Base-by-base conservation (phyloP, 2,329 filamentous ascomycete genomes). In the Eutypa lata region DNA sequence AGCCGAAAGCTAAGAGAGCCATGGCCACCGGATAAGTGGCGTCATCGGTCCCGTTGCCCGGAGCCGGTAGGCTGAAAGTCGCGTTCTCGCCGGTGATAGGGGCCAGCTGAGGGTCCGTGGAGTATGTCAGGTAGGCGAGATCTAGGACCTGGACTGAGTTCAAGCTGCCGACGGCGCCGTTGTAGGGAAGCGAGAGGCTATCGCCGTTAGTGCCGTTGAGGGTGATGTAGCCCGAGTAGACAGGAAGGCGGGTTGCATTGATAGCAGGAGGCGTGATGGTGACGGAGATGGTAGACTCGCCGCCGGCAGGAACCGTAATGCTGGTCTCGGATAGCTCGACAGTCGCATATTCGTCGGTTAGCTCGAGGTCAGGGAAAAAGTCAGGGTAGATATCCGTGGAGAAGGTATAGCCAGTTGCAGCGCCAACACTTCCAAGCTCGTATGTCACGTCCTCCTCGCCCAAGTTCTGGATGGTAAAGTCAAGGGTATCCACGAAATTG, bases 401-500 rank as follows among this genome's bases (percentile, higher is more conserved):
- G 59, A 76, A 76, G 1, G 82, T 80, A 65, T 84, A 85, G 50
- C 76, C 76, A 2, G 82, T 82, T 13, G 75, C 68, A 13, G 81
- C 76, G 2, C 76, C 74, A 7, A 76, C 66, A 54, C 83, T 73
- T 24, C 72, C 73, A 11, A 87, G 68, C 7, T 72, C 70, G 66
- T 83, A 85, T 6, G 76, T 78, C 48, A 83, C 65, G 0, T 72
- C 65, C 22, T 72, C 69, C 16, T 66, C 66, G 45, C 78, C 80
- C 5, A 72, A 71, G 71, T 87, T 88, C 60, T 68, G 74, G 57
- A 88, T 73, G 38, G 72, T 76, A 62, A 87, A 83, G 57, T 76
- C 76, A 43, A 76, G 69, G 2, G 69, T 71, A 11, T 71, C 66
- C 45, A 66, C 65, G 56, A 84, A 78, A 71, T 86, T 65, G 57